Evolutionary conservation across 352 stramenopile species (phyloP).

Genomic region (Blastocystis sp.): DNA sequence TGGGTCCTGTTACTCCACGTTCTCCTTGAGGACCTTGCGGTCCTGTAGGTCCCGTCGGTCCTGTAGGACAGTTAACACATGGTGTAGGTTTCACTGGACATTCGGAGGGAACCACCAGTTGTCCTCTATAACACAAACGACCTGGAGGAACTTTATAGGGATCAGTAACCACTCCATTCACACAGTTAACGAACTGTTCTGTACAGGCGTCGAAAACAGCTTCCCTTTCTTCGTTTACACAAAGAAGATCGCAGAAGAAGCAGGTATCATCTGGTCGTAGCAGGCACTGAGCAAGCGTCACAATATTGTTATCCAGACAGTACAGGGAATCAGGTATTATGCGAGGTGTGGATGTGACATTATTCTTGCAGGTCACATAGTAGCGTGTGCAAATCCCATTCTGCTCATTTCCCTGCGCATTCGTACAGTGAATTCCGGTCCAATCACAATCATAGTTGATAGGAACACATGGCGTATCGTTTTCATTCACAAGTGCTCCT

Average conservation of each 20-base stretch:
- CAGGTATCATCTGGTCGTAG: conserved; percentile 4
- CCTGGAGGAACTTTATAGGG: background rate
- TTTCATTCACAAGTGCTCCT: background rate
- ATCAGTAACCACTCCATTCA: background rate
- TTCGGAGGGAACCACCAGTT: background rate
- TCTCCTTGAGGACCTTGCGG: background rate
- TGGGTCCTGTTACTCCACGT: background rate
- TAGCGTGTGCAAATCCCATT: conserved; percentile 10
- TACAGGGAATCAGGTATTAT: background rate
- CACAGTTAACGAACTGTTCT: conserved; percentile 32
- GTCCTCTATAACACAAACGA: background rate
- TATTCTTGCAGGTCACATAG: conserved; percentile 16
- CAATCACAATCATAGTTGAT: conserved; percentile 21
- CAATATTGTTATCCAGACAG: conserved; percentile 12
- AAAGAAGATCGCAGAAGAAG: conserved; percentile 33
- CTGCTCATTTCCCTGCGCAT: background rate
- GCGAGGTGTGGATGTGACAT: background rate
- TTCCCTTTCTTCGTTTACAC: background rate
- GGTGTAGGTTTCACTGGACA: conserved; percentile 12
- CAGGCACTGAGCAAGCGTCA: background rate
- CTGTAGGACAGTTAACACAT: conserved; percentile 16
- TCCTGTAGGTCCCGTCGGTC: background rate
- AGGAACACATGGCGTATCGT: background rate
- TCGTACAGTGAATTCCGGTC: conserved; percentile 36
- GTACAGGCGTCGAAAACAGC: conserved; percentile 35